Base-by-base conservation (phyloP, 768 basidiomycete genomes). In the Harrya chromipes region DNA sequence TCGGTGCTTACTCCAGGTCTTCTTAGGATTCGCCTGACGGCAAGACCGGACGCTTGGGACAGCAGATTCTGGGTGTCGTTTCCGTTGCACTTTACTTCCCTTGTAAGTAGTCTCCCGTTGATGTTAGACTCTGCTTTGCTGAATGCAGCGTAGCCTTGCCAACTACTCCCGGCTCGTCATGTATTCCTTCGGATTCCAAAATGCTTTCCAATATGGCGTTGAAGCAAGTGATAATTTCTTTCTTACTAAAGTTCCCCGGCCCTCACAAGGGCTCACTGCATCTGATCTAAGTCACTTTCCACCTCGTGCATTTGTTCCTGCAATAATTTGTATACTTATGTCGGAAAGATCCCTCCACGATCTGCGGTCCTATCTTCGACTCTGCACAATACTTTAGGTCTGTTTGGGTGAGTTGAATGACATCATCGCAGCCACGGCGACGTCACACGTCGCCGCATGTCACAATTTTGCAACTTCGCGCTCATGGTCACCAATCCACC, bases 141-240 rank as follows among this genome's bases (percentile, higher is more conserved):
- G 46, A 56, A 31, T 1, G 20, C 23, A 35, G 31, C 40, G 1
- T 47, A 90, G 87, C 76, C 74, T 87, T 37, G 83, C 85, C 49
- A 80, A 73, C 24, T 91, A 90, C 59, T 86, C 86, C 31, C 76
- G 89, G 14, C 79, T 91, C 11, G 89, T 91, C 42, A 88, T 90
- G 86, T 89, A 80, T 60, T 90, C 89, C 0, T 90, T 91, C 58
- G 88, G 86, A 5, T 90, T 90, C 70, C 88, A 91, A 55, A 84
- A 90, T 57, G 87, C 87, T 2, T 89, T 81, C 65, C 79, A 84
- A 55, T 78, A 84, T 8, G 85, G 87, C 1, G 76, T 87, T 24
- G 74, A 81, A 53, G 66, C 74, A 1, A 76, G 75, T 2, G 86
- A 89, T 63, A 67, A 80, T 16, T 60, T 88, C 19, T 85, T 86